Conservation (phyloP, 176 grass and related monocot genomes). For the Carex kokanica region DNA sequence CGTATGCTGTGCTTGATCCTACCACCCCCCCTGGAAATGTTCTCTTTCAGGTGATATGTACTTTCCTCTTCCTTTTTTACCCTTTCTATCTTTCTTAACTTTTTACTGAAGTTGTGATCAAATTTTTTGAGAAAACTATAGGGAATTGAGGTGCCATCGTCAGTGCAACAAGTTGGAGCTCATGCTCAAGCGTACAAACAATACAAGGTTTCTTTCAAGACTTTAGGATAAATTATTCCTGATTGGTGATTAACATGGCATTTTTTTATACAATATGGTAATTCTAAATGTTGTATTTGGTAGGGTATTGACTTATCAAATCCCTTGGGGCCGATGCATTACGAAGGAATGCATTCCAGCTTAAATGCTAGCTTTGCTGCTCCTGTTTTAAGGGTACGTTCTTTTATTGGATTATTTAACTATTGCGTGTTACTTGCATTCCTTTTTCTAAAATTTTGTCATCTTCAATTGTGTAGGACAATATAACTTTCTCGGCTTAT, state of each 20-base stretch:
- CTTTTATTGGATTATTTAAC: neutral
- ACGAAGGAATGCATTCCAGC: conserved; percentile 30
- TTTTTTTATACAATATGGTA: neutral
- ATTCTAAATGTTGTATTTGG: conserved; percentile 18
- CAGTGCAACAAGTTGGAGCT: conserved; percentile 24
- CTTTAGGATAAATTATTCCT: neutral
- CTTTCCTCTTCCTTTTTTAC: conserved; percentile 13
- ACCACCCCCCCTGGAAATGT: conserved; percentile 36
- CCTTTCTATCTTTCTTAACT: neutral
- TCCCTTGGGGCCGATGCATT: conserved; percentile 29
- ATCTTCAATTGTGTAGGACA: conserved; percentile 9
- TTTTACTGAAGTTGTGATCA: conserved; percentile 15
- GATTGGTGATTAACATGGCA: neutral
- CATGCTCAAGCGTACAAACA: conserved; percentile 36
- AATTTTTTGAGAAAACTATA: neutral
- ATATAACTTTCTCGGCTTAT: conserved; percentile 25
- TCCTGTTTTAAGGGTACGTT: conserved; percentile 40
- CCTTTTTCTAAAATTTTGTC: conserved; percentile 12
- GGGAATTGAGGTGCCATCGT: conserved; percentile 25
- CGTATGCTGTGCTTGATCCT: conserved; percentile 35
- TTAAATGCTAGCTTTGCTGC: conserved; percentile 32
- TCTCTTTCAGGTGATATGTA: conserved; percentile 43
- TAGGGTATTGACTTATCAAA: conserved; percentile 46
- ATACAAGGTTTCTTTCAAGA: conserved; percentile 34
- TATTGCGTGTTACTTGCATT: conserved; percentile 2